Evolutionary conservation across 2,329 filamentous ascomycete species (phyloP), one percentile per base, ranked within the genome.

Genomic region (Stagonosporopsis tanaceti): DNA sequence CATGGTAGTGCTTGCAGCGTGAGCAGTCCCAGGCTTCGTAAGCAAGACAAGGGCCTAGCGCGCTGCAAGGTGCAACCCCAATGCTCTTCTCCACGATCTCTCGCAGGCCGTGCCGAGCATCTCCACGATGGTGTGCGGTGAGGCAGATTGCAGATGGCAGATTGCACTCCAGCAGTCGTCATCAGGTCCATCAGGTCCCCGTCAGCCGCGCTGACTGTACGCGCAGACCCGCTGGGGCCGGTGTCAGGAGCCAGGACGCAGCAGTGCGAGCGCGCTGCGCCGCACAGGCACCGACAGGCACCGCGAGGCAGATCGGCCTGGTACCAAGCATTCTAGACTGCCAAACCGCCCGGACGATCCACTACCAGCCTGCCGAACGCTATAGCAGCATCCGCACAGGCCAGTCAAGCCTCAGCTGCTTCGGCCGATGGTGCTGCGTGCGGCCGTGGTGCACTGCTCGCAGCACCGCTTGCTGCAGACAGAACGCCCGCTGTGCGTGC

Each of bases 261-360:
- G 32, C 32, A 7, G 14, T 57, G 44, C 24, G 54, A 42, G 32
- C 37, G 22, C 17, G 38, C 51, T 20, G 17, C 9, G 17, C 32
- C 32, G 32, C 52, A 45, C 48, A 45, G 47, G 14, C 52, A 45
- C 46, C 52, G 52, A 48, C 44, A 55, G 46, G 53, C 53, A 50
- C 53, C 38, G 41, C 27, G 42, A 53, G 50, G 42, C 41, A 32
- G 25, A 27, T 28, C 41, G 20, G 14, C 4, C 17, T 30, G n/a
- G 27, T 32, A 57, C 54, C 48, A 57, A 57, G 54, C 54, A 57
- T 57, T 57, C 54, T 57, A 57, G 54, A 57, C 54, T 57, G 47
- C 42, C 47, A 51, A 56, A 47, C 50, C 50, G 47, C 50, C 47
- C 34, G 25, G 50, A 25, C 32, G 35, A 47, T 51, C 37, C 47